Evolutionary conservation across 768 basidiomycete species (phyloP).

Genomic region (Clitopilus hobsonii): DNA sequence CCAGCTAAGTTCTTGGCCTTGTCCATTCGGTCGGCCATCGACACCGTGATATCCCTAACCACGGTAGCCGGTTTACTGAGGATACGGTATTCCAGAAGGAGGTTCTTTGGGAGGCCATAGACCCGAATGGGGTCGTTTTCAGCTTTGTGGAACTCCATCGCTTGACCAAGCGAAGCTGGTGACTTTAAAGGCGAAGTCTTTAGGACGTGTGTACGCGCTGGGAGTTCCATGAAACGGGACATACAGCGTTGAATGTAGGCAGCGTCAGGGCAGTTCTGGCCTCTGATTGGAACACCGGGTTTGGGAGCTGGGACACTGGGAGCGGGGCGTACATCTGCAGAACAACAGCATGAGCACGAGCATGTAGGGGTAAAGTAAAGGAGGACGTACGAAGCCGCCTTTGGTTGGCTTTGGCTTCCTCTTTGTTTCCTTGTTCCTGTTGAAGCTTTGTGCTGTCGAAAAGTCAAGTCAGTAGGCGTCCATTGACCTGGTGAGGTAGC

Average conservation of each 20-base stretch:
- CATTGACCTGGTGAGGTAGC: background rate
- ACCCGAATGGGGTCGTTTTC: slow-evolving; percentile 49
- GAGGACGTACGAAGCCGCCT: background rate
- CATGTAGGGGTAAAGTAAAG: background rate
- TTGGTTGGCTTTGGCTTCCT: background rate
- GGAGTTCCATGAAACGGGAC: slow-evolving; percentile 7
- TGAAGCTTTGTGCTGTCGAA: background rate
- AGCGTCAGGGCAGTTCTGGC: slow-evolving; percentile 27
- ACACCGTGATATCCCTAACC: slow-evolving; percentile 62
- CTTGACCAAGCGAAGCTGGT: slow-evolving; percentile 34
- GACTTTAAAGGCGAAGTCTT: slow-evolving; percentile 15
- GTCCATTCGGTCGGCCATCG: slow-evolving; percentile 48
- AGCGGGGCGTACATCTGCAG: slow-evolving; percentile 40
- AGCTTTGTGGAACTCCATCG: slow-evolving; percentile 37
- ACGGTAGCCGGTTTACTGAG: slow-evolving; percentile 71
- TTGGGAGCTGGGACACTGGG: slow-evolving; percentile 29
- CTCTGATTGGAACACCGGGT: slow-evolving; percentile 37
- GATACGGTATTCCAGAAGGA: slow-evolving; percentile 72
- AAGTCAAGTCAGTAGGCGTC: background rate
- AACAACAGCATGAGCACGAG: background rate
- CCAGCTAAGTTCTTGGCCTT: slow-evolving; percentile 36
- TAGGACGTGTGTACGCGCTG: slow-evolving; percentile 12
- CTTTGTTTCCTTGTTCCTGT: background rate
- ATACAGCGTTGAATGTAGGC: slow-evolving; percentile 40
- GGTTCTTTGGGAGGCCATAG: slow-evolving; percentile 68